phyloP scores from a whole-genome alignment of 2,329 filamentous ascomycete genomes.

The Sclerotinia minor region DNA sequence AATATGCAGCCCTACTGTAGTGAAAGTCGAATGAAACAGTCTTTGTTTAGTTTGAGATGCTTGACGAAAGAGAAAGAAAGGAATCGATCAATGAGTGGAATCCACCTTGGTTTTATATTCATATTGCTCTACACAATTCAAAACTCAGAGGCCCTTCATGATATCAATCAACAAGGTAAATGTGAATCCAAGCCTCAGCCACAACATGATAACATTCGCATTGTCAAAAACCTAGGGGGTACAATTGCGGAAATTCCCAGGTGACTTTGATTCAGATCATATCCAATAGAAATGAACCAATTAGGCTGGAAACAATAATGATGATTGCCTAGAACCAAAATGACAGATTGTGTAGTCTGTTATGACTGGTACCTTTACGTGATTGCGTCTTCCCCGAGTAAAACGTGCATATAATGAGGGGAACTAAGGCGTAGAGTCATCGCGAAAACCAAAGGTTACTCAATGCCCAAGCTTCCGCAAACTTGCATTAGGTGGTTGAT shows the following conservation, averaged over 20 bases:
- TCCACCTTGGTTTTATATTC: conserved; percentile 19
- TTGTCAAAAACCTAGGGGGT: not conserved
- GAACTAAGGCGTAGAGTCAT: conserved; percentile 21
- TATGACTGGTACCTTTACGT: conserved; percentile 7
- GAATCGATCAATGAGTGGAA: conserved; percentile 14
- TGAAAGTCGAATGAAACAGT: not conserved
- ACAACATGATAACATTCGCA: conserved; percentile 5
- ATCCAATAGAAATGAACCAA: conserved; percentile 12
- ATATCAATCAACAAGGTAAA: not conserved
- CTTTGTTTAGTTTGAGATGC: conserved; percentile 1
- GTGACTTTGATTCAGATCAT: conserved; percentile 12
- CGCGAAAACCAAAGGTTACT: conserved; percentile 3
- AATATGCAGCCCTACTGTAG: not conserved
- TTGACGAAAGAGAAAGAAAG: conserved; percentile 1
- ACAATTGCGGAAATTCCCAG: not conserved
- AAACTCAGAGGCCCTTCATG: conserved; percentile 5
- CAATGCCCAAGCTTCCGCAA: not conserved
- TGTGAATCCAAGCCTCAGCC: conserved; percentile 11
- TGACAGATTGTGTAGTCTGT: conserved; percentile 6
- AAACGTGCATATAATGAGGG: conserved; percentile 13
- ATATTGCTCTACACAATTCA: not conserved
- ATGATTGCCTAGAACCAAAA: conserved; percentile 21
- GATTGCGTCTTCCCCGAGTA: not conserved
- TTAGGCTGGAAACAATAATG: not conserved
- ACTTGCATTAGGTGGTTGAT: not conserved